Evolutionary conservation across 2,329 filamentous ascomycete species (phyloP).

Genomic region (Colletotrichum sidae): DNA sequence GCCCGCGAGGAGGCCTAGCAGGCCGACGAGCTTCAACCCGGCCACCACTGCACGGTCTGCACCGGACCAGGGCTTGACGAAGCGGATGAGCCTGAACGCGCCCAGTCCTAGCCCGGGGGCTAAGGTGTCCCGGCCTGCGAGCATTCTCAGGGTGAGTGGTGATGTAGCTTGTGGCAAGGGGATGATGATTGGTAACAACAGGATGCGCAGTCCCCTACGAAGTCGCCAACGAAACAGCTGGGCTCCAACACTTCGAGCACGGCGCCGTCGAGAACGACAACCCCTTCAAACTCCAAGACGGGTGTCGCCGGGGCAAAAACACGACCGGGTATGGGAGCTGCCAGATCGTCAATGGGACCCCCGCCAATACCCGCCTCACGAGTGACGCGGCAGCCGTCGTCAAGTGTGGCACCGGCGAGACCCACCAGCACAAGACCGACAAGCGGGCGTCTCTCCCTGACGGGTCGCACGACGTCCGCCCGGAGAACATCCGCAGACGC

Average conservation of each 20-base stretch:
- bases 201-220: slow-evolving; percentile 74
- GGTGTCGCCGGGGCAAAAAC: slow-evolving; percentile 60
- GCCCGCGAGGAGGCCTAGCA: slow-evolving; percentile 53
- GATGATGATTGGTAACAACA: slow-evolving; percentile 11
- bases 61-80: slow-evolving; percentile 65
- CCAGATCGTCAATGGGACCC: slow-evolving; percentile 76
- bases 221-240: slow-evolving; percentile 83
- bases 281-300: slow-evolving; percentile 67
- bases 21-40: slow-evolving; percentile 63
- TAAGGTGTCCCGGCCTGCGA: slow-evolving; percentile 65
- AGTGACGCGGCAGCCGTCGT: slow-evolving; percentile 57
- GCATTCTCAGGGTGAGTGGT: slow-evolving; percentile 63
- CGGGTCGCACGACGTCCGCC: slow-evolving; percentile 51
- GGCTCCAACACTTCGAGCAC: slow-evolving; percentile 65
- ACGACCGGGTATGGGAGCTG: slow-evolving; percentile 65
- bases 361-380: slow-evolving; percentile 63
- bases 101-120: slow-evolving; percentile 78
- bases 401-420: slow-evolving; percentile 49
- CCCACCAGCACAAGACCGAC: slow-evolving; percentile 50
- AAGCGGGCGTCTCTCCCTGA: slow-evolving; percentile 54
- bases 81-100: slow-evolving; percentile 77
- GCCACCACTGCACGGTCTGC: slow-evolving; percentile 52
- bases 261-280: slow-evolving; percentile 72
- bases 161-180: not conserved
- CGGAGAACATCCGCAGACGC: slow-evolving; percentile 61